phyloP scores from a whole-genome alignment of 495 filamentous ascomycete species.

The Amorphotheca resinae region DNA sequence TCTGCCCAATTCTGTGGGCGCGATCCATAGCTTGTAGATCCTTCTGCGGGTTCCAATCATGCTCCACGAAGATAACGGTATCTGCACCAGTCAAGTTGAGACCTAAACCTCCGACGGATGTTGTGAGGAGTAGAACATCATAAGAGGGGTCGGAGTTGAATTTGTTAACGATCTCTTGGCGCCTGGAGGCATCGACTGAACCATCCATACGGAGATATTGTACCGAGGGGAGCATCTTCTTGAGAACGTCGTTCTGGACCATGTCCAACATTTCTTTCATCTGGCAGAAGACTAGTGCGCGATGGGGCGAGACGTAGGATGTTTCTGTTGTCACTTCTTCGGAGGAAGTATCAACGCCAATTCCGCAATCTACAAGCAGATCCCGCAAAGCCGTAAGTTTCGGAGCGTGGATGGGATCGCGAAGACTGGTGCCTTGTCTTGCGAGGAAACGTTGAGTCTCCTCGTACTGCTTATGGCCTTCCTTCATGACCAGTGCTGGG shows the following conservation, averaged over 20 bases:
- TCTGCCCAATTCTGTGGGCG: constrained; percentile 95
- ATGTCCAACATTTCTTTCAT: constrained; percentile 99
- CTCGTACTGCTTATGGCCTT: constrained; percentile 80
- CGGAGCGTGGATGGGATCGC: constrained; percentile 79
- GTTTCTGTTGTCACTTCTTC: constrained; percentile 52
- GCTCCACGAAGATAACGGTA: constrained; percentile 98
- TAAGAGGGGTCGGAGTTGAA: constrained; percentile 97
- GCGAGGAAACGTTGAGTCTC: constrained; percentile 64
- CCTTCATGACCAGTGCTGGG: constrained; percentile 87
- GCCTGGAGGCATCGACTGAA: constrained; percentile 72
- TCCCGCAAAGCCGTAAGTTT: constrained; percentile 85
- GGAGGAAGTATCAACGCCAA: constrained; percentile 53
- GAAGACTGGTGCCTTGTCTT: constrained; percentile 59
- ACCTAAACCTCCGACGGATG: constrained; percentile 85
- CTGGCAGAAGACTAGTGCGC: constrained; percentile 94
- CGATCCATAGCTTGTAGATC: constrained; percentile 99
- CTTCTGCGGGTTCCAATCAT: constrained; percentile 99
- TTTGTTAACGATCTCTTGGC: constrained; percentile 94
- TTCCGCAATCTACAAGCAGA: constrained; percentile 87
- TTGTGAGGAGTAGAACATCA: constrained; percentile 84
- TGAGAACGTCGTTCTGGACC: constrained; percentile 84
- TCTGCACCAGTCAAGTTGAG: constrained; percentile 94
- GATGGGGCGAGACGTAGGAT: constrained; percentile 75
- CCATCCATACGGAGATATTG: constrained; percentile 88
- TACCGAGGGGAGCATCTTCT: constrained; percentile 71